Base-by-base conservation (phyloP, 495 filamentous ascomycete species). In the Podospora didyma region DNA sequence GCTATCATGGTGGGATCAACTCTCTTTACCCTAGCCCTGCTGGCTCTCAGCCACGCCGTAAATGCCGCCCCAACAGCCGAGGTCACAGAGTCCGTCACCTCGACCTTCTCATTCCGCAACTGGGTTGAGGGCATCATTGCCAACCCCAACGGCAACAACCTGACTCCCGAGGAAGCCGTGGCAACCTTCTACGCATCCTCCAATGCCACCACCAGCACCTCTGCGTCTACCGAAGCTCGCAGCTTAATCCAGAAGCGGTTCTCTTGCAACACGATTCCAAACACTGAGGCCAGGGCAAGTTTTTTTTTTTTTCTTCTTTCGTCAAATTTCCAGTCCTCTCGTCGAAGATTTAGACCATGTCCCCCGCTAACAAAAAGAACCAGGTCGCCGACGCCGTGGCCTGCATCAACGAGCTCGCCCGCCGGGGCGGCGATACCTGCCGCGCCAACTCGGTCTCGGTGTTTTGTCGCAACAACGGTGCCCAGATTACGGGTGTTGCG, bases 21-120 rank as follows among this genome's bases (percentile, higher is more conserved):
- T 67, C 65, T 31, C 34, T 69, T 1, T 11, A 55, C 37, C 37
- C 4, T 41, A 4, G 37, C 37, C 4, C 37, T 41, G 12, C 37
- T 41, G 37, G 37, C 37, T 17, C 6, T 41, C 12, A 17, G n/a
- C 37, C 37, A 41, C 6, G 12, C 37, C 2, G 49, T 6, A 11
- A 17, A 24, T 19, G 49, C 49, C 7, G 49, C 31, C 10, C 49
- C 49, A 7, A 51, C 49, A 5, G 20, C 21, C 16, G 17, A 21
- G 10, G 11, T 14, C 3, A 16, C 37, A 0, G 34, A 17, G 17
- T 10, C 26, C n/a, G 16, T 16, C 9, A 14, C 37, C 4, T 41
- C 37, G 3, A 4, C 37, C 46, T 60, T 48, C 46, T 57, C 52
- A 37, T 57, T 49, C 41, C 44, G 12, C 17, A 28, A 48, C 12